A percentile compares a stretch with the other conserved stretches of the same genome.
phyloP scores from a whole-genome alignment of 2,329 filamentous ascomycete genomes.

The Fusarium staphyleae region DNA sequence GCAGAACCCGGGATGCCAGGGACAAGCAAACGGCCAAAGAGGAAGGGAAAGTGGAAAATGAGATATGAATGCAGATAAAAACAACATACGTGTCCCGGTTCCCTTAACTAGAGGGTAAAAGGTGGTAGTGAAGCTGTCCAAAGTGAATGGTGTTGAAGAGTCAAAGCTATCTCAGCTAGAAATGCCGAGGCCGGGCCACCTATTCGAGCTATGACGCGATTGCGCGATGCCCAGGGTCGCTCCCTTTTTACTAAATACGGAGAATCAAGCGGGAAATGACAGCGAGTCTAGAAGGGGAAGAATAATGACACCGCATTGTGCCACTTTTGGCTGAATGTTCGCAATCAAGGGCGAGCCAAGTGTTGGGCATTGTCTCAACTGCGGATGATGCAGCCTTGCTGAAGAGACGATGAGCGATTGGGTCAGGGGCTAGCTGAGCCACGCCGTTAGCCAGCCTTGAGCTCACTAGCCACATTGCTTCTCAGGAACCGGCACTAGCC shows the following conservation, averaged over 20 bases:
- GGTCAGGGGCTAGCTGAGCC: background rate
- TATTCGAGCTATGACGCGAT: slow-evolving; percentile 32
- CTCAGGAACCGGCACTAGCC: slow-evolving; percentile 19
- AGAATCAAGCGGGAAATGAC: background rate
- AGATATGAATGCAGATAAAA: background rate
- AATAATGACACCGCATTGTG: slow-evolving; percentile 18
- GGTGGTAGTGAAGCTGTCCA: slow-evolving; percentile 12
- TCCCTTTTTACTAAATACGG: slow-evolving; percentile 3
- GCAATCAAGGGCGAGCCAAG: slow-evolving; percentile 9
- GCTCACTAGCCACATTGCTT: slow-evolving; percentile 4
- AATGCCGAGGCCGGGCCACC: slow-evolving; percentile 30
- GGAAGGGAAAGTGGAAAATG: too few species aligned
- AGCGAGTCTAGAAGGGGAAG: slow-evolving; percentile 1
- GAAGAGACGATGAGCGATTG: background rate
- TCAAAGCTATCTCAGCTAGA: slow-evolving; percentile 11
- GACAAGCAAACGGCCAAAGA: background rate
- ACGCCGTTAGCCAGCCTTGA: slow-evolving; percentile 16
- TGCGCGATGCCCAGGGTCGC: slow-evolving; percentile 20
- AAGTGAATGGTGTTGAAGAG: slow-evolving; percentile 10
- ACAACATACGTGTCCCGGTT: background rate
- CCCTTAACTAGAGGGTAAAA: background rate
- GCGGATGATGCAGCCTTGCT: slow-evolving; percentile 13
- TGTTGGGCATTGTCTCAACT: slow-evolving; percentile 5
- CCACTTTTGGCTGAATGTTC: slow-evolving; percentile 16
- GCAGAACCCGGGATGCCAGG: background rate